Conservation (phyloP, 2,329 filamentous ascomycete genomes). For the Canariomyces notabilis region DNA sequence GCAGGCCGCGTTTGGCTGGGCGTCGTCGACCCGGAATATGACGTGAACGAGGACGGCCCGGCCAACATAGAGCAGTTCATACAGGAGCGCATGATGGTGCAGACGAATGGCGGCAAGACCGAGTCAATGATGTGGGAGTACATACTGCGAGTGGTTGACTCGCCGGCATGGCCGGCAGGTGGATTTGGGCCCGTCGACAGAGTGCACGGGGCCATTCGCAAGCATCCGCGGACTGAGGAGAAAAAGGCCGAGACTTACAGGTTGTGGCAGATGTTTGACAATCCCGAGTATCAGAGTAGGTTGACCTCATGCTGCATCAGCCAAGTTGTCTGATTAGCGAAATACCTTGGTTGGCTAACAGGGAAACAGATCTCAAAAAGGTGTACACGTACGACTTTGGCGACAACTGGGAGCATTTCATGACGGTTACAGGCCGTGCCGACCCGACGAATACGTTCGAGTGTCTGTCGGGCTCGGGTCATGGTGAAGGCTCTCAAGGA, state of each 20-base stretch:
- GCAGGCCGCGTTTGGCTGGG: slow-evolving; percentile 21
- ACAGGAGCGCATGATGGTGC: background rate
- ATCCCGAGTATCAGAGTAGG: slow-evolving; percentile 10
- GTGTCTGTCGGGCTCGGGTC: slow-evolving; percentile 4
- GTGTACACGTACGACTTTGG: slow-evolving; percentile 25
- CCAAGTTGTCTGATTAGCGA: too few species aligned
- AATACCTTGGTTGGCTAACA: background rate
- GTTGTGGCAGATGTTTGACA: slow-evolving; percentile 19
- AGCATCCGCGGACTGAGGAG: slow-evolving; percentile 8
- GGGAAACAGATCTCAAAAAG: slow-evolving; percentile 9
- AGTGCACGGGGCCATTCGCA: background rate
- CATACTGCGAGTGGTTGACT: too few species aligned
- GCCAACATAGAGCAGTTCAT: slow-evolving; percentile 6
- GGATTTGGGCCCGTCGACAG: too few species aligned
- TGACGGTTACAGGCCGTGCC: slow-evolving; percentile 17
- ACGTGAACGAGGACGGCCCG: slow-evolving; percentile 21
- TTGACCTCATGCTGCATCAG: background rate
- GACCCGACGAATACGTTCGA: background rate
- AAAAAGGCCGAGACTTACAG: slow-evolving; percentile 9
- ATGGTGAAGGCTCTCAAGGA: too few species aligned
- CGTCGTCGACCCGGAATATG: slow-evolving; percentile 18
- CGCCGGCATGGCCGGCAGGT: too few species aligned
- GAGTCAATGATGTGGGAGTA: too few species aligned
- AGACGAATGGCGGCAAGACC: too few species aligned
- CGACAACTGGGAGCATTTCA: slow-evolving; percentile 22